Evolutionary conservation across 2,329 filamentous ascomycete genomes (phyloP).

Genomic region (Aspergillus novoparasiticus): DNA sequence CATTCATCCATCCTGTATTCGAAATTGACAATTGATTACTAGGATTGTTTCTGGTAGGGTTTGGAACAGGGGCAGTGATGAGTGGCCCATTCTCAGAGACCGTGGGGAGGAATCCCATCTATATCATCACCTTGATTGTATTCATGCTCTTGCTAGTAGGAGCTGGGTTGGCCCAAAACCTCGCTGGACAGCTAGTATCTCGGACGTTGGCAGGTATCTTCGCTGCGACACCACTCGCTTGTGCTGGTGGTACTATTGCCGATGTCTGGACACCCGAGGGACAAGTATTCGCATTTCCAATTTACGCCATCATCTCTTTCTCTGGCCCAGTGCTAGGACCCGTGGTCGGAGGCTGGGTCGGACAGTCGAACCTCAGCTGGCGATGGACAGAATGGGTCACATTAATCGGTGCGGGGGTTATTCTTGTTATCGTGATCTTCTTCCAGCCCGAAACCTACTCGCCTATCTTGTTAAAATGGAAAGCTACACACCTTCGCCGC

Average conservation of each 20-base stretch:
- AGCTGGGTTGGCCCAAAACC: slow-evolving; percentile 49
- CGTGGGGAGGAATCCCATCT: slow-evolving; percentile 52
- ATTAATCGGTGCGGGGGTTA: slow-evolving; percentile 38
- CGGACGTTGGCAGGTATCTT: slow-evolving; percentile 54
- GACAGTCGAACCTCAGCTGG: slow-evolving; percentile 12
- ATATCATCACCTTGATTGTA: slow-evolving; percentile 48
- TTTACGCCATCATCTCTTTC: slow-evolving; percentile 51
- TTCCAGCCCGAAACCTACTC: slow-evolving; percentile 55
- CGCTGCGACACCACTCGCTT: slow-evolving; percentile 46
- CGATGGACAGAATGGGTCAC: slow-evolving; percentile 51
- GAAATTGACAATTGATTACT: neutral
- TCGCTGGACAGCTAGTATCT: slow-evolving; percentile 51
- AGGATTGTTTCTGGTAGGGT: slow-evolving; percentile 44
- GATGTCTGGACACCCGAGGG: slow-evolving; percentile 52
- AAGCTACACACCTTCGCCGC: slow-evolving; percentile 41
- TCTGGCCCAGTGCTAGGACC: slow-evolving; percentile 29
- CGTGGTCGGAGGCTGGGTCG: slow-evolving; percentile 18
- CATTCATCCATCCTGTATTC: neutral
- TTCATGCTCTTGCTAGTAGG: slow-evolving; percentile 54
- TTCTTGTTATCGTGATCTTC: slow-evolving; percentile 40
- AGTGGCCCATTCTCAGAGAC: slow-evolving; percentile 53
- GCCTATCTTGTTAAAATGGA: slow-evolving; percentile 47
- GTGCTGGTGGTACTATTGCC: slow-evolving; percentile 46
- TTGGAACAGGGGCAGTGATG: slow-evolving; percentile 52
- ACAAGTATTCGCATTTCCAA: slow-evolving; percentile 51